These are phyloP conservation scores for Paracoccidioides brasiliensis DNA, from an alignment of 2,329 filamentous ascomycete genomes.

Conservation along the genomic window DNA sequence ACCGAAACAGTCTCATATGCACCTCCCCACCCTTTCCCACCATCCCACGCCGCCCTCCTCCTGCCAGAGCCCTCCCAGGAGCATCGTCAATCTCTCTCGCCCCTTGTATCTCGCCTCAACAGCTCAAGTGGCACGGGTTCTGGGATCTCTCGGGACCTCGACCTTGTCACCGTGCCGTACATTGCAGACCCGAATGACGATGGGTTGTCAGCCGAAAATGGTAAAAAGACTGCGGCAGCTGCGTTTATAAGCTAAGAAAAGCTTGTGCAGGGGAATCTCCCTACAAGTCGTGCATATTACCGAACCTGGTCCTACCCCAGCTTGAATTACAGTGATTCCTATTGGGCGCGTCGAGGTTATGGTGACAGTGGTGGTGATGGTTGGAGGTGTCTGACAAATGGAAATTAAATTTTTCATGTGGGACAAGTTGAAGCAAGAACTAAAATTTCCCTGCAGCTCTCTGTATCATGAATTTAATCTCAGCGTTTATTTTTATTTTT, in stretches of 20 bases:
- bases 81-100: conserved; percentile 3
- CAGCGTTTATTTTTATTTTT: too few relatives aligned
- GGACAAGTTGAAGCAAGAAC: too few relatives aligned
- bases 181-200: not conserved
- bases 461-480: too few relatives aligned
- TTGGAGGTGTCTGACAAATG: too few relatives aligned
- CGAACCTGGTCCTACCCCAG: too few relatives aligned
- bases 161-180: not conserved
- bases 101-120: conserved; percentile 15
- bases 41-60: not conserved
- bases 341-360: too few relatives aligned
- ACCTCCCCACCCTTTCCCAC: not conserved
- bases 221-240: not conserved
- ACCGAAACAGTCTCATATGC: conserved; percentile 17
- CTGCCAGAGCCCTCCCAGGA: not conserved
- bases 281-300: too few relatives aligned
- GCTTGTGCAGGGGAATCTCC: not conserved
- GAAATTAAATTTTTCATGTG: too few relatives aligned
- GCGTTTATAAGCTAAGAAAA: not conserved
- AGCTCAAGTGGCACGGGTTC: not conserved
- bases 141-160: not conserved
- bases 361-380: too few relatives aligned
- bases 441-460: too few relatives aligned
- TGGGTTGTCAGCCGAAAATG: not conserved
- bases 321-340: too few relatives aligned